Evolutionary conservation across 805 yeast species (phyloP).

Genomic region (Ogataea polymorpha): DNA sequence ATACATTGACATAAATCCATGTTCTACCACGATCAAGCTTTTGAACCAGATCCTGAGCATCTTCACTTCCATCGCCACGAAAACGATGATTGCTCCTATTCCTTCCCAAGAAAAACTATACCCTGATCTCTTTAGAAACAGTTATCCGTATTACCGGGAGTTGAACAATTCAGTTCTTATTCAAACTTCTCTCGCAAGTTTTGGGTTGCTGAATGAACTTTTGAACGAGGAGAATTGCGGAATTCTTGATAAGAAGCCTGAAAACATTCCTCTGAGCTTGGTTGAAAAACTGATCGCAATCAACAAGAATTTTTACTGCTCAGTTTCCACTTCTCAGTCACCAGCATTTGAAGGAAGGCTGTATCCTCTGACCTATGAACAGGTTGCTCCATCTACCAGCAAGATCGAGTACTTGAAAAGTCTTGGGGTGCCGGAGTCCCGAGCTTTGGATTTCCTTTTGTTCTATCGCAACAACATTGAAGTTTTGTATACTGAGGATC

Average conservation of each 20-base stretch:
- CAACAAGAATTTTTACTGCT: conserved; percentile 39
- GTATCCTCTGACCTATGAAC: conserved; percentile 37
- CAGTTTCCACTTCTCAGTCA: conserved; percentile 35
- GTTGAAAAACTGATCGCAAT: conserved; percentile 46
- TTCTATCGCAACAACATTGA: conserved; percentile 24
- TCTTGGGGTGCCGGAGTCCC: conserved; percentile 32
- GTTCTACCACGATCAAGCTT: conserved; percentile 24
- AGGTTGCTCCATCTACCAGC: conserved; percentile 40
- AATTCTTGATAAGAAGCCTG: conserved; percentile 17
- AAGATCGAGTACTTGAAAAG: conserved; percentile 32
- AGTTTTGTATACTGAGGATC: conserved; percentile 16
- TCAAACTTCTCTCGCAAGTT: conserved; percentile 40
- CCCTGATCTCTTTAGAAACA: conserved; percentile 33
- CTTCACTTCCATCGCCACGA: conserved; percentile 43
- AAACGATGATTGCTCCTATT: conserved; percentile 33
- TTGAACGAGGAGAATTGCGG: conserved; percentile 29
- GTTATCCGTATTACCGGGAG: conserved; percentile 26
- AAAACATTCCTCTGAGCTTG: conserved; percentile 36
- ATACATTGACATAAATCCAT: conserved; percentile 25
- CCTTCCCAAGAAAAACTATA: conserved; percentile 37
- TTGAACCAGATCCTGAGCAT: conserved; percentile 36
- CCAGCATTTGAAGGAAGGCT: conserved; percentile 35
- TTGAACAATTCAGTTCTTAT: conserved; percentile 27
- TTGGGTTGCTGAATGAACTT: conserved; percentile 37
- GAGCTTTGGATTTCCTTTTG: conserved; percentile 29